Conservation (phyloP, 768 basidiomycete genomes). For the Mycena vitilis region DNA sequence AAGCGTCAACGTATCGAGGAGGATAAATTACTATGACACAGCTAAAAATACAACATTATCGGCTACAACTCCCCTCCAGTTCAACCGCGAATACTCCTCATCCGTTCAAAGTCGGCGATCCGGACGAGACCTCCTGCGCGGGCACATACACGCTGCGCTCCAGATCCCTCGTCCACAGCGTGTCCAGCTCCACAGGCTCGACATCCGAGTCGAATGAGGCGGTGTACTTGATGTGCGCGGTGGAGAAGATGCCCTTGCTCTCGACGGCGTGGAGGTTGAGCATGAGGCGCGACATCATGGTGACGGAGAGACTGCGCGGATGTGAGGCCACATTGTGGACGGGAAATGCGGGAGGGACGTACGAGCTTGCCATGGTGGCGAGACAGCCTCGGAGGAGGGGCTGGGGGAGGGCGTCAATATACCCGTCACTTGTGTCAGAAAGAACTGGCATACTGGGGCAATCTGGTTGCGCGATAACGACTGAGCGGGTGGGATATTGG, state of each 20-base stretch:
- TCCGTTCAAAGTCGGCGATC: neutral
- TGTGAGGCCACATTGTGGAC: neutral
- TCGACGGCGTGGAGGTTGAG: constrained; percentile 32
- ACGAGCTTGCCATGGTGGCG: constrained; percentile 24
- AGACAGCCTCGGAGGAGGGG: constrained; percentile 31
- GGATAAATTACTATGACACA: too few relatives aligned
- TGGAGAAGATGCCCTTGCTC: constrained; percentile 27
- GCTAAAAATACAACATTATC: constrained; percentile 6
- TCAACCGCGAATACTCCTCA: too few relatives aligned
- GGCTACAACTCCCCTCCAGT: neutral
- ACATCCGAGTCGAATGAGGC: neutral
- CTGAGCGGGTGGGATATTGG: too few relatives aligned
- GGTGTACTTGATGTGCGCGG: neutral
- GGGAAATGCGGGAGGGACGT: neutral
- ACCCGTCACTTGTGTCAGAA: too few relatives aligned
- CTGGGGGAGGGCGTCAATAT: neutral
- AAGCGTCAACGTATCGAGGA: too few relatives aligned
- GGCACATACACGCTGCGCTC: constrained; percentile 19
- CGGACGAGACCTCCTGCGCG: neutral
- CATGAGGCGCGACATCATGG: constrained; percentile 33
- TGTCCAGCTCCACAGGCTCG: constrained; percentile 19
- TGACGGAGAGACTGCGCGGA: constrained; percentile 20
- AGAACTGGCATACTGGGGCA: too few relatives aligned
- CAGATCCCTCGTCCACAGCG: constrained; percentile 27
- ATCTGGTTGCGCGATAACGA: too few relatives aligned